Percentiles rank a stretch among this genome's conserved stretches.
phyloP scores from a whole-genome alignment of 108 stramenopile genomes.

The Nitzschia inconspicua region DNA sequence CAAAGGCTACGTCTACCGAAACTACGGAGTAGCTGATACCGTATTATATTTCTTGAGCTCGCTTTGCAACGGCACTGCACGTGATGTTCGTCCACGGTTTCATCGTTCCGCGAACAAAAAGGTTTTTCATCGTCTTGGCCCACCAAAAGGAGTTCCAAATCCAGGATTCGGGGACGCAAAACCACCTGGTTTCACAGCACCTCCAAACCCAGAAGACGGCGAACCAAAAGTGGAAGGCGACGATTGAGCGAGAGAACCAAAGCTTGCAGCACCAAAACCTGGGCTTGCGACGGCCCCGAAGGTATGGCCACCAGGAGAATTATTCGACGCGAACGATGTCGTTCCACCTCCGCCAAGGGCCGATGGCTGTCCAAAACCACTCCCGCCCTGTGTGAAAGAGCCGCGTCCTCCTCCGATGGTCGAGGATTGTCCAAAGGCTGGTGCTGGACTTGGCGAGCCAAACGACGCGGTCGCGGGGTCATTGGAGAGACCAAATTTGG shows the following conservation, averaged over 20 bases:
- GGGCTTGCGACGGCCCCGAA: slow-evolving; percentile 17
- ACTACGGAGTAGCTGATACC: too few species aligned
- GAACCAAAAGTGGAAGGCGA: slow-evolving; percentile 35
- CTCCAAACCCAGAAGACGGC: slow-evolving; percentile 31
- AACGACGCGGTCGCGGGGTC: slow-evolving; percentile 25
- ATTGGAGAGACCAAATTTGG: slow-evolving; percentile 56
- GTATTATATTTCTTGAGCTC: too few species aligned
- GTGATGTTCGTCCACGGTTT: too few species aligned
- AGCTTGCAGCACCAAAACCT: slow-evolving; percentile 22
- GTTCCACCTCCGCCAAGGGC: slow-evolving; percentile 35
- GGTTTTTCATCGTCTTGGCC: slow-evolving; percentile 30
- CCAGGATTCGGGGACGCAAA: too few species aligned
- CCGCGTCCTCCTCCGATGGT: slow-evolving; percentile 28
- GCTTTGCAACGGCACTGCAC: too few species aligned
- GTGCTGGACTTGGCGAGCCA: slow-evolving; percentile 16
- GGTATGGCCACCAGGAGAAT: slow-evolving; percentile 27
- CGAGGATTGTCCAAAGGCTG: slow-evolving; percentile 44
- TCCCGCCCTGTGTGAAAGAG: slow-evolving; percentile 23
- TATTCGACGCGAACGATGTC: slow-evolving; percentile 10
- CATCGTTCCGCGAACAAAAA: not conserved
- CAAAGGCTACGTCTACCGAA: too few species aligned
- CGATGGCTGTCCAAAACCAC: slow-evolving; percentile 50
- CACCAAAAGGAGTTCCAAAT: slow-evolving; percentile 39
- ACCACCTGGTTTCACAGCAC: slow-evolving; percentile 15
- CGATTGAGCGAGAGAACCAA: slow-evolving; percentile 43